phyloP scores from a whole-genome alignment of 345 rosid species.

The Syzygium aromaticum region DNA sequence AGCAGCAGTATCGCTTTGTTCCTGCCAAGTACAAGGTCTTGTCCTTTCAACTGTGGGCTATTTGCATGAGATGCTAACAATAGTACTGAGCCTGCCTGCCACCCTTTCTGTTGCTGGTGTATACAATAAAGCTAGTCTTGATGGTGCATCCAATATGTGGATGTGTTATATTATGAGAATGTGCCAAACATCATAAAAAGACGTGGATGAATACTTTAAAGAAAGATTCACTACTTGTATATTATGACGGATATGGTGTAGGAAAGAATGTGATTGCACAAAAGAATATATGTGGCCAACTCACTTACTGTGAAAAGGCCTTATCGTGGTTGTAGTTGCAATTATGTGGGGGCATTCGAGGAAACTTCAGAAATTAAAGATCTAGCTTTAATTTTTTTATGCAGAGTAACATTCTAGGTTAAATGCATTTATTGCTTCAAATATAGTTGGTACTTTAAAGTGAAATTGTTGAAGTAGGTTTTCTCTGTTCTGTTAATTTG shows the following conservation, averaged over 20 bases:
- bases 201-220: neutral
- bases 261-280: neutral
- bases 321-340: neutral
- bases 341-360: neutral
- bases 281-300: neutral
- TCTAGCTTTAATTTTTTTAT: neutral
- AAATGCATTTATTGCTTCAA: neutral
- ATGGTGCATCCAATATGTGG: neutral
- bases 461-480: neutral
- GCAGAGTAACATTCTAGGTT: neutral
- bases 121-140: neutral
- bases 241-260: neutral
- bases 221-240: neutral
- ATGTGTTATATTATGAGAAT: neutral
- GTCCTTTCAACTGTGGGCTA: neutral
- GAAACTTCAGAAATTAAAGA: neutral
- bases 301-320: neutral
- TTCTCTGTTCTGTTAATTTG: neutral
- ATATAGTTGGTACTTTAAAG: neutral
- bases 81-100: neutral
- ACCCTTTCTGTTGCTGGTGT: neutral
- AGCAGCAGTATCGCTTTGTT: slow-evolving; percentile 70
- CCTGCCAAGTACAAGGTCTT: slow-evolving; percentile 84
- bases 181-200: neutral
- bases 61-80: neutral